Conservation (phyloP, 257 asterid species). For the Cruciata laevipes region DNA sequence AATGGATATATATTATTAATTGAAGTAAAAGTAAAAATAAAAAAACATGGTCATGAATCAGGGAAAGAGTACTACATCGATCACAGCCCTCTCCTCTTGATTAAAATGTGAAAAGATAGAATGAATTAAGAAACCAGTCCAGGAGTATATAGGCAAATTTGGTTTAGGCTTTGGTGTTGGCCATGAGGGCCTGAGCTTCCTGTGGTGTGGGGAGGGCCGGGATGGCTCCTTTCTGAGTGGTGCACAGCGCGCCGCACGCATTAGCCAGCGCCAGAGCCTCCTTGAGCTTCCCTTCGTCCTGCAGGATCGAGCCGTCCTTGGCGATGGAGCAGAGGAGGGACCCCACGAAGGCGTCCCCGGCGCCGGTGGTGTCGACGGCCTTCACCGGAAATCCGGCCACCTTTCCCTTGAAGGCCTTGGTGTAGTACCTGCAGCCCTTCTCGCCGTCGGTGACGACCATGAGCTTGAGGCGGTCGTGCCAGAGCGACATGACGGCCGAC, state of each 20-base stretch:
- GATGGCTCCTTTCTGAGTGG: constrained; percentile 46
- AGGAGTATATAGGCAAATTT: too few relatives aligned
- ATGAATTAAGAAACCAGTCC: too few relatives aligned
- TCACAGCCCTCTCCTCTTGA: too few relatives aligned
- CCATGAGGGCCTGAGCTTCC: constrained; percentile 31
- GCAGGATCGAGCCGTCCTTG: constrained; percentile 23
- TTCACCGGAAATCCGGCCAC: constrained; percentile 32
- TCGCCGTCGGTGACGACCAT: constrained; percentile 37
- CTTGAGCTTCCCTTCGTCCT: constrained; percentile 30
- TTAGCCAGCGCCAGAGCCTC: constrained; percentile 31
- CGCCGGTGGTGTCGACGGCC: constrained; percentile 47
- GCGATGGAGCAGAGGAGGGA: constrained; percentile 31
- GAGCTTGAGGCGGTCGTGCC: constrained; percentile 34
- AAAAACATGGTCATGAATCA: too few relatives aligned
- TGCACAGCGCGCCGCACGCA: constrained; percentile 46
- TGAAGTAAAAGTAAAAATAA: too few relatives aligned
- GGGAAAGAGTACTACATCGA: too few relatives aligned
- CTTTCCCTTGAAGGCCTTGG: constrained; percentile 30
- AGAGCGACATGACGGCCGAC: constrained; percentile 23
- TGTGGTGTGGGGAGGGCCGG: constrained; percentile 39
- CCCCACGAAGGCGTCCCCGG: constrained; percentile 48
- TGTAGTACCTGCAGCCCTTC: constrained; percentile 42
- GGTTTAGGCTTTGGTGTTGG: constrained; percentile 1
- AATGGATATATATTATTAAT: too few relatives aligned
- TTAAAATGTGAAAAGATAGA: too few relatives aligned